Evolutionary conservation across 495 filamentous ascomycete genomes (phyloP), one percentile per base, ranked within the genome.

Genomic region (Cetradonia linearis): DNA sequence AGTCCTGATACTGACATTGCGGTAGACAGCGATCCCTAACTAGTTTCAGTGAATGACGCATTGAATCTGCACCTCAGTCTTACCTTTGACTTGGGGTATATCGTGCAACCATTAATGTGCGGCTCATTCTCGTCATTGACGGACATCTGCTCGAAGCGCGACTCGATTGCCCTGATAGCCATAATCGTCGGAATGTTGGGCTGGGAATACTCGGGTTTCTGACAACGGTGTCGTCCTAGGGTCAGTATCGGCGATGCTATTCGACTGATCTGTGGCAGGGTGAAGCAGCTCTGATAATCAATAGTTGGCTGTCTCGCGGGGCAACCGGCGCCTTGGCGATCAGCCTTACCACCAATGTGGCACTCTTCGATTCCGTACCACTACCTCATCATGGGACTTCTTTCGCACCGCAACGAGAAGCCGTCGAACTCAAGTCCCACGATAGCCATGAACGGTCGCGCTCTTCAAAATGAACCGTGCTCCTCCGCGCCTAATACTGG

Each of bases 61-160:
- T 6, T 36, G 16, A 5, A 10, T 16, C 23, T 16, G 14, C 13
- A 38, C 37, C 33, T 20, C 2, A 30, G 8, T 25, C 63, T 20
- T 73, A 89, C 87, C 82, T 91, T 92, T 30, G 81, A 72, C 71
- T 90, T 92, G 47, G 77, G 74, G 64, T 83, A 83, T 33, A 68
- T 48, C 16, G 76, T 73, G 36, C 68, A 72, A 48, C 70, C 75
- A 62, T 78, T 74, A 38, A 72, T 70, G 46, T 71, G 72, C 8
- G 71, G 72, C 8, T 87, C 86, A 64, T 88, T 89, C 67, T 92
- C 89, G 67, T 91, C 89, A 64, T 85, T 86, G 38, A 95, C 84
- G 20, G 87, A 84, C 70, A 93, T 74, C 64, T 82, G 84, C 80
- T 91, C 89, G 67, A 95, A 85, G 55, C 87, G 85, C 74, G 86